A percentile compares a stretch with the other conserved stretches of the same genome.
Conservation (phyloP, 805 yeast genomes). For the Brettanomyces bruxellensis region DNA sequence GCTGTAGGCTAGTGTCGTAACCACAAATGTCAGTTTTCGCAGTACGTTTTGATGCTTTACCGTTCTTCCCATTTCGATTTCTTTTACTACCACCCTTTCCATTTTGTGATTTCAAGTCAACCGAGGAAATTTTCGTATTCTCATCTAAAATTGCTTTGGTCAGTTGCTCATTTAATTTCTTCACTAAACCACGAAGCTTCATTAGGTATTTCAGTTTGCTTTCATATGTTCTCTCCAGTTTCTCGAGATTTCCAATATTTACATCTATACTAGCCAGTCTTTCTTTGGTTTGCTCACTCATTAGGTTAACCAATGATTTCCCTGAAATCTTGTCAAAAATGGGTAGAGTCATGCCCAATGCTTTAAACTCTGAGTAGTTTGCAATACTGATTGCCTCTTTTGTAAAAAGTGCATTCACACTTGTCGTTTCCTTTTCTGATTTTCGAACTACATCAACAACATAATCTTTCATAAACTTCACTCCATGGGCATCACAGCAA, state of each 20-base stretch:
- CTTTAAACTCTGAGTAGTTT: slow-evolving; percentile 14
- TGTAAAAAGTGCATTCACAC: not conserved
- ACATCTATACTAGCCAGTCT: slow-evolving; percentile 15
- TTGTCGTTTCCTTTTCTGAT: slow-evolving; percentile 3
- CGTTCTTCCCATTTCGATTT: slow-evolving; percentile 8
- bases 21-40: slow-evolving; percentile 46
- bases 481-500: slow-evolving; percentile 69
- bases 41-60: slow-evolving; percentile 12
- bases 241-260: slow-evolving; percentile 11
- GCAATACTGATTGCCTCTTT: slow-evolving; percentile 7
- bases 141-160: slow-evolving; percentile 6
- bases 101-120: not conserved
- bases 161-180: slow-evolving; percentile 29
- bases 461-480: slow-evolving; percentile 27
- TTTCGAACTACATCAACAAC: slow-evolving; percentile 14
- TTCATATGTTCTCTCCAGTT: slow-evolving; percentile 6
- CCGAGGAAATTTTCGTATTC: not conserved
- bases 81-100: slow-evolving; percentile 7
- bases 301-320: not conserved
- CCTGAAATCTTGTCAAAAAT: slow-evolving; percentile 18
- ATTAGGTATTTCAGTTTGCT: slow-evolving; percentile 18
- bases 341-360: slow-evolving; percentile 35
- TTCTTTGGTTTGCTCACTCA: slow-evolving; percentile 3
- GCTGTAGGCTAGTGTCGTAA: slow-evolving; percentile 27
- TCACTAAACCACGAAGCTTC: slow-evolving; percentile 28